Evolutionary conservation across 2,329 filamentous ascomycete species (phyloP).

Genomic region (Cephalotrichum gorgonifer): DNA sequence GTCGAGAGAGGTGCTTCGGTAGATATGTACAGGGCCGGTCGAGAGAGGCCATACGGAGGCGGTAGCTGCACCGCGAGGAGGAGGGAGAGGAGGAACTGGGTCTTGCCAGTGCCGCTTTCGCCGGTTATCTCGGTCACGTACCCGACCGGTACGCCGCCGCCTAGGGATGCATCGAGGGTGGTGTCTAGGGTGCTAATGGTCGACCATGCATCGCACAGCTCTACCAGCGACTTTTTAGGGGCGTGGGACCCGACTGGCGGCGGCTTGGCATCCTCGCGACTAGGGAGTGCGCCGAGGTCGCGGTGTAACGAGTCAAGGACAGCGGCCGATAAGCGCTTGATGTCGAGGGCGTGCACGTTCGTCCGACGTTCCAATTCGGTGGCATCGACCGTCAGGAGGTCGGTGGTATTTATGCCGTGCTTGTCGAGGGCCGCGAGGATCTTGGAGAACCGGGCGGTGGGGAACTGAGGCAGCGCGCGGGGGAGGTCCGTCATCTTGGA

Average conservation of each 20-base stretch:
- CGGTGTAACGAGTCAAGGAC: constrained; percentile 57
- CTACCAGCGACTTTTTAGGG: background rate
- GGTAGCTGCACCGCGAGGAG: constrained; percentile 78
- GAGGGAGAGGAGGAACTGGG: constrained; percentile 79
- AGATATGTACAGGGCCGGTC: constrained; percentile 82
- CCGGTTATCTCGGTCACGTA: constrained; percentile 84
- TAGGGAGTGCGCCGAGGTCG: constrained; percentile 33
- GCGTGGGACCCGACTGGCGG: background rate
- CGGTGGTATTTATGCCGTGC: constrained; percentile 65
- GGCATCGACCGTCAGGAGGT: constrained; percentile 76
- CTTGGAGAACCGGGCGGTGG: constrained; percentile 59
- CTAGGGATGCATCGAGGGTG: constrained; percentile 56
- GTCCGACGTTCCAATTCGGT: constrained; percentile 79
- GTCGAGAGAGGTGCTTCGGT: constrained; percentile 84
- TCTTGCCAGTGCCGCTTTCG: constrained; percentile 91
- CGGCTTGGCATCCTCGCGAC: background rate
- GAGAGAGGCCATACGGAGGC: constrained; percentile 57
- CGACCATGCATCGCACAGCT: constrained; percentile 25
- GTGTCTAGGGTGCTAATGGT: constrained; percentile 74
- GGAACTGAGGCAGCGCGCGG: constrained; percentile 69
- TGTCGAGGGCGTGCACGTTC: constrained; percentile 67
- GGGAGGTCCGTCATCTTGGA: constrained; percentile 71
- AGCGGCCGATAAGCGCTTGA: constrained; percentile 61
- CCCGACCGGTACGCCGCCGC: constrained; percentile 71
- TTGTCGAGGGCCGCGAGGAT: constrained; percentile 73